Evolutionary conservation across 2,329 filamentous ascomycete genomes (phyloP).

Genomic region (Botrytis galanthina): DNA sequence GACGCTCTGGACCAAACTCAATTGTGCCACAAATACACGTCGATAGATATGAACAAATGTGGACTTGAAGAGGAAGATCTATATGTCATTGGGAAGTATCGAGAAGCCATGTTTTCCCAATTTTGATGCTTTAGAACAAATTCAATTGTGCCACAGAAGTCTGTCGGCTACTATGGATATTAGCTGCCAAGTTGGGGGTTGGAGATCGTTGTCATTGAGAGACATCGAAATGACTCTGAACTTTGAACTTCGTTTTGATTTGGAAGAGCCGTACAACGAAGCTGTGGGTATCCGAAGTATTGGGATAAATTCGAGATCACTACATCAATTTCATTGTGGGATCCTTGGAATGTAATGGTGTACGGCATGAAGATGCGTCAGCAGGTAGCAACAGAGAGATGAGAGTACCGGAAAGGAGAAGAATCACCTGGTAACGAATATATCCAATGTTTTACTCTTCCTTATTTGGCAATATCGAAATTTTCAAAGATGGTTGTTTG

Average conservation of each 20-base stretch:
- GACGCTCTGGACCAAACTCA: not conserved
- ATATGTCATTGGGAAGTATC: not conserved
- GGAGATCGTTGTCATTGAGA: not conserved
- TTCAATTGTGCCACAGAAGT: not conserved
- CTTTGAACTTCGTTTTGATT: not conserved
- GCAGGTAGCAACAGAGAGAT: not conserved
- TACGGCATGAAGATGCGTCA: not conserved
- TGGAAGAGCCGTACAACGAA: not conserved
- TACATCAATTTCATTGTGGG: not conserved
- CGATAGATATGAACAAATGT: too few relatives aligned
- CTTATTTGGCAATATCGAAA: not conserved
- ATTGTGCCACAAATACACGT: not conserved
- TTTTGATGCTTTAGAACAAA: not conserved
- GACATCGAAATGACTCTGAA: not conserved
- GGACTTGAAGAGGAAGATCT: not conserved
- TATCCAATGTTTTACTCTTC: not conserved
- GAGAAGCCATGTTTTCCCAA: not conserved
- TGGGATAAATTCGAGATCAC: not conserved
- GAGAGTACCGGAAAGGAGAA: too few relatives aligned
- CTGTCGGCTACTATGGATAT: not conserved
- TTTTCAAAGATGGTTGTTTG: not conserved
- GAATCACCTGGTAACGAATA: not conserved
- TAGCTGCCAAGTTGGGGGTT: too few relatives aligned
- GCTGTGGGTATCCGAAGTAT: slow-evolving; percentile 1
- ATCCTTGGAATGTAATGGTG: not conserved